Evolutionary conservation across 106 monocot species (phyloP).

Genomic region (Dactylorhiza incarnata): DNA sequence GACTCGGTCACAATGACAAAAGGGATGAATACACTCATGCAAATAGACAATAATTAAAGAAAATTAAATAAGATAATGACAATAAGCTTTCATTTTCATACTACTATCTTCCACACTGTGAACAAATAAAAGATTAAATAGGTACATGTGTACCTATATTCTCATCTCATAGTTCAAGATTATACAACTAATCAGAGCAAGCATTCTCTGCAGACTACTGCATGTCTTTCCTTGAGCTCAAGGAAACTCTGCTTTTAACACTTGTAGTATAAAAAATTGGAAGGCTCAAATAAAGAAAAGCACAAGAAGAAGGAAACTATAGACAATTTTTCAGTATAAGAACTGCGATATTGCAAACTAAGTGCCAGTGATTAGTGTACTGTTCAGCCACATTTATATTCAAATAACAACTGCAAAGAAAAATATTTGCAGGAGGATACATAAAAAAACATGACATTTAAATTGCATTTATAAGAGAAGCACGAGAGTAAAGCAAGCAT

Average conservation of each 20-base stretch:
- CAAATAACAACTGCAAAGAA: too few relatives aligned
- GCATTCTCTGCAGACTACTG: too few relatives aligned
- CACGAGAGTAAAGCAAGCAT: too few relatives aligned
- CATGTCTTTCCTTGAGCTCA: too few relatives aligned
- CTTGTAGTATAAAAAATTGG: not conserved
- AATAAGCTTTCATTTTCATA: not conserved
- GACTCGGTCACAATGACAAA: not conserved
- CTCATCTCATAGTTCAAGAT: not conserved
- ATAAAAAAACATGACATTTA: too few relatives aligned
- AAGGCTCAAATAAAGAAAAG: not conserved
- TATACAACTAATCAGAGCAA: slow-evolving; percentile 3
- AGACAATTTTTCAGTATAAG: too few relatives aligned
- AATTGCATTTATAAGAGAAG: too few relatives aligned
- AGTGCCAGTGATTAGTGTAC: too few relatives aligned
- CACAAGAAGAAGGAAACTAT: too few relatives aligned
- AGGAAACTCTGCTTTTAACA: not conserved
- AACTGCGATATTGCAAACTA: too few relatives aligned
- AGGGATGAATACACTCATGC: not conserved
- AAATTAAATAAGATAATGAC: not conserved
- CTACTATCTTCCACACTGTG: not conserved
- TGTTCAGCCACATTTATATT: too few relatives aligned
- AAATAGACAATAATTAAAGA: not conserved
- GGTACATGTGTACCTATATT: not conserved
- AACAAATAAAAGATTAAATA: not conserved
- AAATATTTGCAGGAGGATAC: too few relatives aligned